A percentile compares a stretch with the other conserved stretches of the same genome.
Conservation (phyloP, 441 rosid species). For the Corymbia citriodora region DNA sequence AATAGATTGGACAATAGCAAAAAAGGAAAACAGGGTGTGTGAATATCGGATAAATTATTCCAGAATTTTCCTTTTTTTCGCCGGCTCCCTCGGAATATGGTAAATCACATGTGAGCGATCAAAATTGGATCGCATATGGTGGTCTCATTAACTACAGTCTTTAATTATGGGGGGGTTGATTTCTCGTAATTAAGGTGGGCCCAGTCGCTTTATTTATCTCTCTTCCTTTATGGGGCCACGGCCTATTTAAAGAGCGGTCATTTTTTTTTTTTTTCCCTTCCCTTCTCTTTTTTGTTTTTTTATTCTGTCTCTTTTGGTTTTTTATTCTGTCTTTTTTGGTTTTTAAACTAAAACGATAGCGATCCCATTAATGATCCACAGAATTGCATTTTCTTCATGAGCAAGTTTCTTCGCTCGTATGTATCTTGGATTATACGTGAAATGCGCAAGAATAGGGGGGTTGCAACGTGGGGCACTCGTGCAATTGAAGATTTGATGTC, state of each 20-base stretch:
- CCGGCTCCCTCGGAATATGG: background rate
- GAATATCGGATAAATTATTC: background rate
- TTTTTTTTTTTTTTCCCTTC: background rate
- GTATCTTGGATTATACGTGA: background rate
- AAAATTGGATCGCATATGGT: background rate
- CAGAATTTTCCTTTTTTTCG: background rate
- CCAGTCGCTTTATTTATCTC: background rate
- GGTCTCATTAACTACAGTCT: background rate
- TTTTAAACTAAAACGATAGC: background rate
- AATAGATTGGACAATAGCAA: background rate
- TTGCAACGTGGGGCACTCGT: background rate
- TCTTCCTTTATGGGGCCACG: background rate
- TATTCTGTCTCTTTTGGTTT: no score
- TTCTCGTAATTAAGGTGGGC: background rate
- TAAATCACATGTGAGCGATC: background rate
- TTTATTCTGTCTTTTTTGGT: background rate
- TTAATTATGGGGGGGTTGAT: background rate
- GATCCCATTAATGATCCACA: background rate
- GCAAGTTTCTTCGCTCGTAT: background rate
- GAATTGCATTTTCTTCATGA: background rate
- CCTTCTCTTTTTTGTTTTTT: background rate
- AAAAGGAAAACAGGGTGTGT: accelerated
- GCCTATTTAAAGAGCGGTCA: background rate
- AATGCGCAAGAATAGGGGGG: background rate
- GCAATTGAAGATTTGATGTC: background rate